These are phyloP conservation scores for Gracilaria caudata DNA, from an alignment of 23 red algal species.

Conservation along the genomic window DNA sequence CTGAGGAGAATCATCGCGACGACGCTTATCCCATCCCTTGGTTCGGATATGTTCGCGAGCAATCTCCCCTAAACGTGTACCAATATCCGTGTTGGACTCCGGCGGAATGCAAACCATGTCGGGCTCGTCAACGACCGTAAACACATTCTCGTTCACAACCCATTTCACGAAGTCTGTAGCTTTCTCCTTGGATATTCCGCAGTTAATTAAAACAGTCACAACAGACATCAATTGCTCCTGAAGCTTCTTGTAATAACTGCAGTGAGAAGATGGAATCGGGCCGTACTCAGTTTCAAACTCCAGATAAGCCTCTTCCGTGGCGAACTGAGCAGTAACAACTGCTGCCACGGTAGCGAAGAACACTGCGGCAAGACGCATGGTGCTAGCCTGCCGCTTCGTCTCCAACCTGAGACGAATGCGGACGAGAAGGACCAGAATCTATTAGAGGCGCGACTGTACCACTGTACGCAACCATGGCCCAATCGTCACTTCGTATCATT, in stretches of 20 bases:
- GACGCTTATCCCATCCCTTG: constrained; percentile 5
- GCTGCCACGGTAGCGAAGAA: not conserved
- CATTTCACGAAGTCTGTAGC: not conserved
- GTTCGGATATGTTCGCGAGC: not conserved
- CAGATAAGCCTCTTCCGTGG: not conserved
- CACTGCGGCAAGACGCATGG: not conserved
- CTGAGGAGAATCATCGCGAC: constrained; percentile 10
- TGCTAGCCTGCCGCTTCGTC: not conserved
- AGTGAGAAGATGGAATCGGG: not conserved
- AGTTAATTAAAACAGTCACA: not conserved
- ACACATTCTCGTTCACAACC: constrained; percentile 25
- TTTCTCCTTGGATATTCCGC: not conserved
- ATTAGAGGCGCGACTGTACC: not conserved
- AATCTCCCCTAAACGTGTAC: constrained; percentile 18
- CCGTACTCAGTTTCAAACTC: constrained; percentile 17
- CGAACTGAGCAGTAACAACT: not conserved
- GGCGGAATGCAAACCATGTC: constrained; percentile 20
- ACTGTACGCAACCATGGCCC: not conserved
- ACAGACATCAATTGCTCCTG: not conserved
- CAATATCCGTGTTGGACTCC: not conserved
- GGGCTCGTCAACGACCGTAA: not conserved
- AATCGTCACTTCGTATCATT: not conserved
- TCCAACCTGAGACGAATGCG: not conserved
- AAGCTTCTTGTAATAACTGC: constrained; percentile 4
- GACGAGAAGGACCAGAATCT: not conserved